Evolutionary conservation across 2,329 filamentous ascomycete genomes (phyloP).

Genomic region (Exophiala sp.): DNA sequence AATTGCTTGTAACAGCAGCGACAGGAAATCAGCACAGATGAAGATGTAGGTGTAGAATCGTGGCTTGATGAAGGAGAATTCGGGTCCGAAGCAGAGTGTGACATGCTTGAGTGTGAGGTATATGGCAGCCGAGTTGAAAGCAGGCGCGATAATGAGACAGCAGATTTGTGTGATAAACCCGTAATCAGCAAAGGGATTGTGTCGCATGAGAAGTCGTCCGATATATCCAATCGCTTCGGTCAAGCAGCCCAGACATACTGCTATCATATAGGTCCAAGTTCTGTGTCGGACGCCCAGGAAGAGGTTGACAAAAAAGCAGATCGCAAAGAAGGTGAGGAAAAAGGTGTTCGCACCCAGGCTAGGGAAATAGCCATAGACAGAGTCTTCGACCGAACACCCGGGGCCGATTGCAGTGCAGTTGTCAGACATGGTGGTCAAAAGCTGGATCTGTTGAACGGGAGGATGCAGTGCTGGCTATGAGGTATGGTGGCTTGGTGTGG

Average conservation of each 20-base stretch:
- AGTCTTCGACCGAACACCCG: constrained; percentile 45
- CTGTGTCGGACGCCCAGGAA: constrained; percentile 49
- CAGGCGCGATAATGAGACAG: constrained; percentile 55
- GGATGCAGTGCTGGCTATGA: background rate
- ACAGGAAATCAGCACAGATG: constrained; percentile 56
- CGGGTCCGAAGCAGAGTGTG: constrained; percentile 52
- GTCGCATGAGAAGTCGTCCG: constrained; percentile 52
- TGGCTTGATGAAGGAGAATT: constrained; percentile 47
- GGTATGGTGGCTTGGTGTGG: background rate
- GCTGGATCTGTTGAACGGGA: background rate
- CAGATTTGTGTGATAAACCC: constrained; percentile 53
- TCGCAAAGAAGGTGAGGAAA: constrained; percentile 51
- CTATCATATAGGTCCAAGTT: constrained; percentile 56
- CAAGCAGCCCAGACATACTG: constrained; percentile 43
- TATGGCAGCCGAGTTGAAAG: constrained; percentile 54
- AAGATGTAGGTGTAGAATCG: constrained; percentile 58
- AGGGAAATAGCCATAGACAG: constrained; percentile 55
- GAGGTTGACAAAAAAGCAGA: constrained; percentile 49
- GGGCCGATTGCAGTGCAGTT: constrained; percentile 32
- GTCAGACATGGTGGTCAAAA: constrained; percentile 8
- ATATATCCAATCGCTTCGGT: constrained; percentile 56
- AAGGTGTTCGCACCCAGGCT: constrained; percentile 50
- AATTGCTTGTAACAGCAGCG: constrained; percentile 57
- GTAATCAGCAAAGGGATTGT: constrained; percentile 49
- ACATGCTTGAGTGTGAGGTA: constrained; percentile 58